phyloP scores from a whole-genome alignment of 352 stramenopile species.

The Chrysophaeum taylorii region DNA sequence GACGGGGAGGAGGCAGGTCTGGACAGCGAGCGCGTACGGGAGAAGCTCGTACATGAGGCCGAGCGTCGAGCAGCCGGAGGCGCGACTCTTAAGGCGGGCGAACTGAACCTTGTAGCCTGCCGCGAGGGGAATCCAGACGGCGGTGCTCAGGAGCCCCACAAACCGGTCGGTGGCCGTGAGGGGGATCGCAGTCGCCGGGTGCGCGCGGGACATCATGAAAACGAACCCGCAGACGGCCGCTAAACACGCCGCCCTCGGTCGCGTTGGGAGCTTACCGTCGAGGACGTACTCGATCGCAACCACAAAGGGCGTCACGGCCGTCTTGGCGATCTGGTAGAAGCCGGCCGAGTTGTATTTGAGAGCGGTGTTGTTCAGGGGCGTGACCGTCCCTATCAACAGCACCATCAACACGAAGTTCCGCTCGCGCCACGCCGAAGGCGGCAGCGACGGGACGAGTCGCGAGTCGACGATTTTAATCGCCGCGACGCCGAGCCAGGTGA shows the following conservation, averaged over 20 bases:
- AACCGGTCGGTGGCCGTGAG: too few relatives aligned
- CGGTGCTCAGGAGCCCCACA: background rate
- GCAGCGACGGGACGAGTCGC: background rate
- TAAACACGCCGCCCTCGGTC: background rate
- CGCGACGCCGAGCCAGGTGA: background rate
- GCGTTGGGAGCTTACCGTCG: conserved; percentile 8
- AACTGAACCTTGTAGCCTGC: conserved; percentile 18
- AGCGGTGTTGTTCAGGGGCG: conserved; percentile 17
- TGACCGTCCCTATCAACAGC: conserved; percentile 7
- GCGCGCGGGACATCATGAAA: background rate
- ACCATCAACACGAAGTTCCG: conserved; percentile 4
- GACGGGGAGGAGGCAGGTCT: background rate
- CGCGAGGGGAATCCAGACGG: conserved; percentile 15
- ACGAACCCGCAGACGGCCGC: conserved; percentile 11
- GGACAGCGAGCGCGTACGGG: conserved; percentile 14
- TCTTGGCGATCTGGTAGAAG: conserved; percentile 21
- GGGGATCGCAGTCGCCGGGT: background rate
- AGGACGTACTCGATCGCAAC: conserved; percentile 18
- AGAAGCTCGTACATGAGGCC: conserved; percentile 14
- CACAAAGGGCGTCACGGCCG: conserved; percentile 14
- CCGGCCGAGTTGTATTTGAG: conserved; percentile 17
- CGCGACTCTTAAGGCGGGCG: background rate
- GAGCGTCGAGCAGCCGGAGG: conserved; percentile 12
- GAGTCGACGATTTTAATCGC: background rate
- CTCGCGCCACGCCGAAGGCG: background rate